Base-by-base conservation (phyloP, 257 asterid genomes). In the Euphrasia confusa region DNA sequence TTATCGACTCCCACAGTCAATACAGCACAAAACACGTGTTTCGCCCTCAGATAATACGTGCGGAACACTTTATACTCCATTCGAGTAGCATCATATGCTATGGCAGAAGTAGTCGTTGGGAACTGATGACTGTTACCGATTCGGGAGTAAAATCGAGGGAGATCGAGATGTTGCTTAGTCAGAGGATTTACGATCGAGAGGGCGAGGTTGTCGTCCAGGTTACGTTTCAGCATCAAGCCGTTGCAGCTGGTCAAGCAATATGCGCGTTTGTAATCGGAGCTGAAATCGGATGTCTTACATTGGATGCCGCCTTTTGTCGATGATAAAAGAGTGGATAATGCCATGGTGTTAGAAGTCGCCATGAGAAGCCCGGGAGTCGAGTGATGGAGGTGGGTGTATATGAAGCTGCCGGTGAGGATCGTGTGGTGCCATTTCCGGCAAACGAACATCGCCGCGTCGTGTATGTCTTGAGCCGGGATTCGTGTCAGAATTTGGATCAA, bases 1-100 rank as follows among this genome's bases (percentile, higher is more conserved):
- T 10, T 12, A 30, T 56, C 61, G 4, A 56, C 61, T 56, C 61
- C 61, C 5, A 56, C 21, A 10, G 61, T 56, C 39, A 50, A 50
- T 50, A 50, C 15, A 50, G 50, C 56, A 17, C 11, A 50, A 28
- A 28, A 28, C 5, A 28, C 5, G 5, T 28, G 33, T 28, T 28
- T 28, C 33, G 5, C 33, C 44, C 1, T 10, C 2, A 5, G 10
- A 10, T 10, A 50, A 50, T n/a, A 50, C 56, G 26, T 14, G 56
- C 9, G 9, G 21, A 50, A 26, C 56, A 50, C 24, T 50, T 50
- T 50, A 14, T 50, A 50, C 56, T 50, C 26, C 56, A 50, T 50
- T 9, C 26, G 7, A 50, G 56, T 2, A 7, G 56, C 27, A 14
- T 26, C 56, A 18, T 50, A 50, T 18, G 56, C 56, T 4, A 50